A percentile compares a stretch with the other conserved stretches of the same genome.
phyloP scores from a whole-genome alignment of 2,329 filamentous ascomycete species.

The Xylaria hypoxylon region DNA sequence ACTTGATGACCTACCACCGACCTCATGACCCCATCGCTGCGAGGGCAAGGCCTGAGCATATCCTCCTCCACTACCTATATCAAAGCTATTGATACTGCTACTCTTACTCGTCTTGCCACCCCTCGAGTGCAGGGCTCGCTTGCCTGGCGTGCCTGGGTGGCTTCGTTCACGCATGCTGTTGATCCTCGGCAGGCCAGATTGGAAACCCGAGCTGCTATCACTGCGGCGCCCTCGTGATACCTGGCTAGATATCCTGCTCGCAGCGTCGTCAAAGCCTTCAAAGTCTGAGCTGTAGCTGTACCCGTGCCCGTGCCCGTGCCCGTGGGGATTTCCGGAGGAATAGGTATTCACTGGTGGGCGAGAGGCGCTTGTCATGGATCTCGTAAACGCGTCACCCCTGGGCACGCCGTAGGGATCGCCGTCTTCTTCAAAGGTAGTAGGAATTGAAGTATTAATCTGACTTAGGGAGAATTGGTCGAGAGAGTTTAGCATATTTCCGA shows the following conservation, averaged over 20 bases:
- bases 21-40: conserved; percentile 68
- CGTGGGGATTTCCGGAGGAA: conserved; percentile 38
- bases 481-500: conserved; percentile 94
- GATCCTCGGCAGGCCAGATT: conserved; percentile 68
- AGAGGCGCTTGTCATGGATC: conserved; percentile 47
- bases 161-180: conserved; percentile 69
- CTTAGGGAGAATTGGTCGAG: conserved; percentile 82
- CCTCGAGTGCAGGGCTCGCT: conserved; percentile 62
- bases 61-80: conserved; percentile 72
- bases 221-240: conserved; percentile 74
- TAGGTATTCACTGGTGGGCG: conserved; percentile 43
- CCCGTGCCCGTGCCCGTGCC: conserved; percentile 58
- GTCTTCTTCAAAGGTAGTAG: conserved; percentile 54
- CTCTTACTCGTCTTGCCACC: conserved; percentile 77
- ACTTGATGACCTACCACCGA: conserved; percentile 73
- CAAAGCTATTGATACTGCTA: conserved; percentile 71
- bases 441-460: conserved; percentile 54
- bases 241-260: conserved; percentile 64
- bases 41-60: conserved; percentile 68
- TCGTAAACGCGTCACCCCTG: conserved; percentile 45
- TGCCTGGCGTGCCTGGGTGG: conserved; percentile 54
- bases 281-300: conserved; percentile 73
- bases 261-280: conserved; percentile 64
- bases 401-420: conserved; percentile 47
- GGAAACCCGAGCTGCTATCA: conserved; percentile 82